phyloP scores from a whole-genome alignment of 768 basidiomycete genomes.

The Tremella fuciformis region DNA sequence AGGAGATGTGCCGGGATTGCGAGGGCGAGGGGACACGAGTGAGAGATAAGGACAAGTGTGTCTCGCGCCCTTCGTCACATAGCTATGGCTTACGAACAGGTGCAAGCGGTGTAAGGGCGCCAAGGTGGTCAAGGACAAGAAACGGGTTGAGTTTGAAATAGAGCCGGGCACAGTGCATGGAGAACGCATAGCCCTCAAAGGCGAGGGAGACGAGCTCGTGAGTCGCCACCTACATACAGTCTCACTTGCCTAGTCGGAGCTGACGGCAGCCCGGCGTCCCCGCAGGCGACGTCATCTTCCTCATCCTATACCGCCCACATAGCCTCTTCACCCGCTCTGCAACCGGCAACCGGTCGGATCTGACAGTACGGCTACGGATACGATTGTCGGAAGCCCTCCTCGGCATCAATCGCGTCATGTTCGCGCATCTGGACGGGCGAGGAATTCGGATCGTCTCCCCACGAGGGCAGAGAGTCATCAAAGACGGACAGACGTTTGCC shows the following conservation, averaged over 20 bases:
- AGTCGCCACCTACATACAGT: constrained; percentile 18
- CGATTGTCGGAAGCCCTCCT: constrained; percentile 90
- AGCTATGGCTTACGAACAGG: constrained; percentile 54
- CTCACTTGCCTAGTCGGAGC: neutral
- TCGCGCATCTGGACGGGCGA: constrained; percentile 89
- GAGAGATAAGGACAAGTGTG: constrained; percentile 43
- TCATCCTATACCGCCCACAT: constrained; percentile 67
- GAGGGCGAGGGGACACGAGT: constrained; percentile 44
- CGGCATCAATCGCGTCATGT: constrained; percentile 86
- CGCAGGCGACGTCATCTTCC: constrained; percentile 86
- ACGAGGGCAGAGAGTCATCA: constrained; percentile 59
- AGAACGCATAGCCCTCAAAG: constrained; percentile 80
- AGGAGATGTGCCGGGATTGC: constrained; percentile 51
- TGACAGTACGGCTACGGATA: constrained; percentile 75
- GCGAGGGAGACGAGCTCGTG: constrained; percentile 88
- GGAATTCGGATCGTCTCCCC: constrained; percentile 77
- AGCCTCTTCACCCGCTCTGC: constrained; percentile 75
- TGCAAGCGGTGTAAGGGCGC: constrained; percentile 95
- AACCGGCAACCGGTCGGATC: constrained; percentile 54
- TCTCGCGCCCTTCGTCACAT: neutral
- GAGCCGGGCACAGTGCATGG: constrained; percentile 82
- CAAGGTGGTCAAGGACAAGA: constrained; percentile 80
- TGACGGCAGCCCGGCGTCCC: constrained; percentile 69
- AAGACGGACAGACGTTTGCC: constrained; percentile 68
- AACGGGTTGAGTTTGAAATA: constrained; percentile 77